Base-by-base conservation (phyloP, 2,329 filamentous ascomycete species). In the Fusarium proliferatum region DNA sequence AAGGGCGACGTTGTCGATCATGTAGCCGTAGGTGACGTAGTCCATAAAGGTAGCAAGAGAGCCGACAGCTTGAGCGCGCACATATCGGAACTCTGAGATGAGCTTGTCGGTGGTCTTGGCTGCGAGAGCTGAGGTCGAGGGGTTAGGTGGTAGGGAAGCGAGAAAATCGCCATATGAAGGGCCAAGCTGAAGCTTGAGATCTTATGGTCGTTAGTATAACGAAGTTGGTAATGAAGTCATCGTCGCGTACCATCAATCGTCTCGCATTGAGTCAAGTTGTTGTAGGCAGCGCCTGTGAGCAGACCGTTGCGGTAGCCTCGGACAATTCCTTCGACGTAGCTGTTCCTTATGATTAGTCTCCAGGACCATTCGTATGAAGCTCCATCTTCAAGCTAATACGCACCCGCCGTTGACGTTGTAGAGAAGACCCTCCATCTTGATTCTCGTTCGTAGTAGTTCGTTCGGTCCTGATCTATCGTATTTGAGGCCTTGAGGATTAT, bases 1-100 rank as follows among this genome's bases (percentile, higher is more conserved):
- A 45, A 99, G 92, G 43, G 97, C 96, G 60, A 99, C 95, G 79
- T 99, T 99, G 85, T 99, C 96, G 84, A 99, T 99, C 96, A 99
- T 99, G 88, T 99, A 99, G 71, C 95, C 96, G 82, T 99, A 99
- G 3, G 96, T 99, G 70, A 99, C 87, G 84, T 97, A 99, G 83
- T 98, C 95, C 90, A 99, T 95, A 84, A 99, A 99, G 81, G 94
- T 95, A 72, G 95, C 92, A 42, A 98, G 90, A 2, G 95, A 94
- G 21, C 96, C 96, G 5, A 94, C 94, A 34, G 96, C 94, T 81
- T 99, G 97, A 71, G 95, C 95, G 77, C 97, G 94, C 51, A 99
- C 89, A 83, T 99, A 99, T 81, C 95, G 92, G 83, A 99, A 99
- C 83, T 99, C 96, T 75, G 95, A 93, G 74, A 99, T 96, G 74